These are phyloP conservation scores for Colletotrichum liaoningense DNA, from an alignment of 2,329 filamentous ascomycete genomes.

Conservation along the genomic window DNA sequence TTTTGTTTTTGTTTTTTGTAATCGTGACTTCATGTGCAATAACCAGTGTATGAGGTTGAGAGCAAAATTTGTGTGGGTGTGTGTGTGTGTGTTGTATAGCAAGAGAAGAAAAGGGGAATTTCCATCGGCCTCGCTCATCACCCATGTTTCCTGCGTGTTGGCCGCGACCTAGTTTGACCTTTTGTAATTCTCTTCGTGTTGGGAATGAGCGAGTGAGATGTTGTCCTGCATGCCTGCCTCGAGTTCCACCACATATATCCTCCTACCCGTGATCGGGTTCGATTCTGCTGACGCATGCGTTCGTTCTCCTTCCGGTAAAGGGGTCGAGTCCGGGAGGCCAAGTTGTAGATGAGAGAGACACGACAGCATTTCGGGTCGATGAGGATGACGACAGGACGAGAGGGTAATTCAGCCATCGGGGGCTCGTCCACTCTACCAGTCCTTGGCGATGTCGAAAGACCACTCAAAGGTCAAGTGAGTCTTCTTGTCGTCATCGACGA, in stretches of 20 bases:
- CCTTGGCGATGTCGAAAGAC: slow-evolving; percentile 96
- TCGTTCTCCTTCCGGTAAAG: not conserved
- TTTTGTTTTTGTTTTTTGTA: slow-evolving; percentile 3
- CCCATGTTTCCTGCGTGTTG: not conserved
- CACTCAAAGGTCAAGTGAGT: slow-evolving; percentile 93
- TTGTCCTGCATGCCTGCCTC: not conserved
- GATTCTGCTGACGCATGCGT: not conserved
- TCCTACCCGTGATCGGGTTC: not conserved
- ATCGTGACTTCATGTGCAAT: slow-evolving; percentile 29
- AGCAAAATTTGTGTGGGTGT: not conserved
- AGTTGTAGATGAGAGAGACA: not conserved
- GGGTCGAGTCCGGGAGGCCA: too few relatives aligned
- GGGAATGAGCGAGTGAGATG: not conserved
- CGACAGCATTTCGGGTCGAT: not conserved
- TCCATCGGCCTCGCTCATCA: not conserved
- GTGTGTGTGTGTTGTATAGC: not conserved
- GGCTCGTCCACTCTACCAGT: slow-evolving; percentile 72
- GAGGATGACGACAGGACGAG: not conserved
- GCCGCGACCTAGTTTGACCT: not conserved
- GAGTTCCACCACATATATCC: not conserved
- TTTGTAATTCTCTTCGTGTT: not conserved
- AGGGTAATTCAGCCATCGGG: not conserved
- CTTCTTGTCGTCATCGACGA: slow-evolving; percentile 95
- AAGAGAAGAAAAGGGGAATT: not conserved
- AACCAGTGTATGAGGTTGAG: slow-evolving; percentile 1